Base-by-base conservation (phyloP, 768 basidiomycete genomes). In the Nidularia sp. region DNA sequence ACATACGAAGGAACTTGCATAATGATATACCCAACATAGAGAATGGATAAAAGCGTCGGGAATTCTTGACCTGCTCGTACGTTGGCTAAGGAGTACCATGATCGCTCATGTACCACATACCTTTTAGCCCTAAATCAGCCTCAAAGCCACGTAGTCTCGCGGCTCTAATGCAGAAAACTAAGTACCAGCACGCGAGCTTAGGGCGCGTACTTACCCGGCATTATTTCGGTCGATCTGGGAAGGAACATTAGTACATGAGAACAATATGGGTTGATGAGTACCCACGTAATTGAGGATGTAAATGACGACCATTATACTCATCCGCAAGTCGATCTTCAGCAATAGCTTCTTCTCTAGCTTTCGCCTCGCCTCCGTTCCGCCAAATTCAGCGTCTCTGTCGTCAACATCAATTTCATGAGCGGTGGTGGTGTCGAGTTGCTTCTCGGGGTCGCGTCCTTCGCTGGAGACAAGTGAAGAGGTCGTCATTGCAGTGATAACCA, bases 1-100 rank as follows among this genome's bases (percentile, higher is more conserved):
- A 68, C 59, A 39, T 39, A 86, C 84, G 84, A 88, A 41, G 88
- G 88, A 50, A 90, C 77, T 63, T 90, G 88, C 87, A 89, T 88
- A 36, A 88, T 66, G 52, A 86, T 86, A 61, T 90, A 90, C 8
- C 88, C 76, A 43, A 88, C 75, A 59, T 88, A 90, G 33, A 90
- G 72, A 46, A 86, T 79, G 41, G 84, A 84, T 41, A 90, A 66
- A 12, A 90, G 66, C 0, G 86, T 83, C 8, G 82, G 77, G 61
- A 88, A 90, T 57, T 90, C 74, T 49, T 80, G 74, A 29, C 78
- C 64, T 66, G 42, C 7, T 39, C 7, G n/a, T n/a, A n/a, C n/a
- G n/a, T n/a, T 9, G 9, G 39, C 9, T 9, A 41, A n/a, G 39
- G n/a, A 41, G 39, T 41, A 9, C 8, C 7, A 29, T 4, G 9